These are phyloP conservation scores for Trametes cingulata DNA, from an alignment of 768 basidiomycete species.

Conservation along the genomic window DNA sequence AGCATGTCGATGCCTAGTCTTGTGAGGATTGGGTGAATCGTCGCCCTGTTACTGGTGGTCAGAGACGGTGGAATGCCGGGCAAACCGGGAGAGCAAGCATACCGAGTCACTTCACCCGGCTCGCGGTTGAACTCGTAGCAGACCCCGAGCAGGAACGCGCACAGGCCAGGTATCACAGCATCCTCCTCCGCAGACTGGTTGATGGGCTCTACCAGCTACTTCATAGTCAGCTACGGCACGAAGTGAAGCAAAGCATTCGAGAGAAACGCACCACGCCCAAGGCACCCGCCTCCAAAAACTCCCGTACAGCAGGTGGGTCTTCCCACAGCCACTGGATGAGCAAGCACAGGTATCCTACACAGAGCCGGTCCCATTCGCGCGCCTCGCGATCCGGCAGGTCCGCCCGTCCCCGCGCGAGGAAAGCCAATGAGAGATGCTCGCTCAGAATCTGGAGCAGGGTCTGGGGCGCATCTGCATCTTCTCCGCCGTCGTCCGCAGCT, in stretches of 20 bases:
- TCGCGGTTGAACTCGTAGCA: slow-evolving; percentile 97
- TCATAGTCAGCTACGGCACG: neutral
- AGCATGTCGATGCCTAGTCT: slow-evolving; percentile 90
- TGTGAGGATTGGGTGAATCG: slow-evolving; percentile 86
- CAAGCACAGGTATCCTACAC: slow-evolving; percentile 81
- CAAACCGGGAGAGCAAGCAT: slow-evolving; percentile 22
- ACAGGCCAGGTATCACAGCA: slow-evolving; percentile 84
- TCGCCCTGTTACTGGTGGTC: slow-evolving; percentile 49
- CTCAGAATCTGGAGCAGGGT: slow-evolving; percentile 81
- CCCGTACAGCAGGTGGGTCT: slow-evolving; percentile 82
- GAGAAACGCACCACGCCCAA: slow-evolving; percentile 75
- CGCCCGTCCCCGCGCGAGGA: slow-evolving; percentile 72
- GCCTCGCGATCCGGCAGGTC: slow-evolving; percentile 69
- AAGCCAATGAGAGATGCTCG: slow-evolving; percentile 87
- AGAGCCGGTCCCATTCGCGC: slow-evolving; percentile 88
- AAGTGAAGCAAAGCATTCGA: neutral
- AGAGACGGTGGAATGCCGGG: neutral
- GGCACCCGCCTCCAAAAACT: slow-evolving; percentile 89
- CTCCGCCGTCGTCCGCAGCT: slow-evolving; percentile 34
- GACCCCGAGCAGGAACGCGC: slow-evolving; percentile 87
- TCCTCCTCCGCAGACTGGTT: slow-evolving; percentile 88
- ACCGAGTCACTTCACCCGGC: slow-evolving; percentile 95
- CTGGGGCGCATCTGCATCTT: slow-evolving; percentile 57
- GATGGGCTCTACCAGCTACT: slow-evolving; percentile 90
- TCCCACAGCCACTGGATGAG: slow-evolving; percentile 97